These are phyloP conservation scores for Talaromyces albobiverticillius DNA, from an alignment of 2,329 filamentous ascomycete species.

Conservation along the genomic window DNA sequence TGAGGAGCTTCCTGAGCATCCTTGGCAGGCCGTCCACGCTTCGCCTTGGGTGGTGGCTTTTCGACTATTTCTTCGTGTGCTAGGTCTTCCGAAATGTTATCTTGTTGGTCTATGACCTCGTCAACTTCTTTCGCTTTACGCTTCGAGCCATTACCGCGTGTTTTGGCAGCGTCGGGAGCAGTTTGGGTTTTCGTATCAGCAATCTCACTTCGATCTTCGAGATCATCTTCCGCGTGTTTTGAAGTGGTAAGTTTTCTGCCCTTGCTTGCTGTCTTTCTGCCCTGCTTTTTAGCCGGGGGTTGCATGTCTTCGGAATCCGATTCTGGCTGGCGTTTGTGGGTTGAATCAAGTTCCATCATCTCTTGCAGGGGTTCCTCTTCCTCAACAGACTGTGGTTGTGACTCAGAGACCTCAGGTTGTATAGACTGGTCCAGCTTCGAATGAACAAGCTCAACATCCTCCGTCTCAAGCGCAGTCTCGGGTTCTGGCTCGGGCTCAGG, in stretches of 20 bases:
- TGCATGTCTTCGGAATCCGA: conserved; percentile 25
- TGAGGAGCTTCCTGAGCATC: neutral
- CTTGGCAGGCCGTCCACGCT: conserved; percentile 8
- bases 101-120: neutral
- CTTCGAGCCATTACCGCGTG: conserved; percentile 1
- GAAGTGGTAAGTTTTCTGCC: conserved; percentile 29
- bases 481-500: conserved; percentile 4
- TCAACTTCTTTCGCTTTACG: conserved; percentile 7
- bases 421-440: neutral
- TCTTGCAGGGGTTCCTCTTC: neutral
- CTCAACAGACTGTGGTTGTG: neutral
- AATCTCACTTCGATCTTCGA: conserved; percentile 15
- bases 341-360: conserved; percentile 8
- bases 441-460: neutral
- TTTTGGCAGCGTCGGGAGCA: conserved; percentile 5
- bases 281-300: conserved; percentile 23
- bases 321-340: conserved; percentile 30
- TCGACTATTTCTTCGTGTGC: conserved; percentile 5
- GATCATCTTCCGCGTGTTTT: neutral
- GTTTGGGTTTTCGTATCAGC: conserved; percentile 15
- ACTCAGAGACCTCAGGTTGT: neutral
- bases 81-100: conserved; percentile 1
- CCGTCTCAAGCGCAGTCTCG: neutral
- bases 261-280: conserved; percentile 27
- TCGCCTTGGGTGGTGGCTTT: conserved; percentile 1